Evolutionary conservation across 2,329 filamentous ascomycete species (phyloP).

Genomic region (Nannizzia gypsea): DNA sequence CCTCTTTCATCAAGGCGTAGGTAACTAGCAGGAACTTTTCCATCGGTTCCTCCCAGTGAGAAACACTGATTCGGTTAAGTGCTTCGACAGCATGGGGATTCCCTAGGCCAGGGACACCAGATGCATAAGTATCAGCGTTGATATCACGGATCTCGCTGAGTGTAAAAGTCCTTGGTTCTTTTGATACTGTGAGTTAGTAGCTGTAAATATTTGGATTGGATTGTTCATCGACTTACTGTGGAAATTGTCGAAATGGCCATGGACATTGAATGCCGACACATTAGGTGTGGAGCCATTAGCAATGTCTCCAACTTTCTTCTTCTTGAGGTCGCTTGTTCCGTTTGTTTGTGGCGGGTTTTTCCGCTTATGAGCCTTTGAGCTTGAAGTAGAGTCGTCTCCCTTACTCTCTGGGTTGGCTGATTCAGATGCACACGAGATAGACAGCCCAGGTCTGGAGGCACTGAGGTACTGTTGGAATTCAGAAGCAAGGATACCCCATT

Average conservation of each 20-base stretch:
- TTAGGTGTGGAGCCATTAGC: background rate
- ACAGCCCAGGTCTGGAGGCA: constrained; percentile 30
- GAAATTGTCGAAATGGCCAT: background rate
- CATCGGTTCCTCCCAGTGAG: constrained; percentile 47
- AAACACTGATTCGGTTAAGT: constrained; percentile 46
- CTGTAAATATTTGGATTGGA: background rate
- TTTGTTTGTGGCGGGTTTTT: background rate
- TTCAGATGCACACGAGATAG: constrained; percentile 13
- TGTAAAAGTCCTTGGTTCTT: constrained; percentile 18
- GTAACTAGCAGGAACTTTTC: constrained; percentile 27
- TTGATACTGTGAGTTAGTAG: background rate
- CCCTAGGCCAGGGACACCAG: constrained; percentile 48
- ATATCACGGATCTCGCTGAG: constrained; percentile 40
- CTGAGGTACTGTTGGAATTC: constrained; percentile 42
- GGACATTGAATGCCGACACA: background rate
- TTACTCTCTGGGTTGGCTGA: background rate
- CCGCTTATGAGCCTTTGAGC: background rate
- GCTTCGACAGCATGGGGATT: constrained; percentile 50
- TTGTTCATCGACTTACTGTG: background rate
- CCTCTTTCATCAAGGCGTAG: constrained; percentile 21
- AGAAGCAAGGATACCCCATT: constrained; percentile 36
- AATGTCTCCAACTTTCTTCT: background rate
- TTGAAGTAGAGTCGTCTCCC: background rate
- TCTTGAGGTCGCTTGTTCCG: background rate
- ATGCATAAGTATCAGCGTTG: constrained; percentile 43